Conservation (phyloP, 805 yeast genomes). For the Metschnikowia continentalis region DNA sequence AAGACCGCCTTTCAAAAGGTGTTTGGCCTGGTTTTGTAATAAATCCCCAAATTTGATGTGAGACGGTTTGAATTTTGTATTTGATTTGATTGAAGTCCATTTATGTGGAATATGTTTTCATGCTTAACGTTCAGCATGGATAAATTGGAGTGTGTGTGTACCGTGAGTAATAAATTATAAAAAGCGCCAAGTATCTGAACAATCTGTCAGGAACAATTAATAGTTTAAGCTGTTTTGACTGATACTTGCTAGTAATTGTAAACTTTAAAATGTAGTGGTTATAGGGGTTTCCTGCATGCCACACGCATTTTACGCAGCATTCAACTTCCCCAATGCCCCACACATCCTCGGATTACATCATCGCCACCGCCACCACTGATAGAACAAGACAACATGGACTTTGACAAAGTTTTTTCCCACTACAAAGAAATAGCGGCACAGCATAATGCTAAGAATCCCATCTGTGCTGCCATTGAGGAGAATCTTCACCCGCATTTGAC, state of each 20-base stretch:
- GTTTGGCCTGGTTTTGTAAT: slow-evolving; percentile 8
- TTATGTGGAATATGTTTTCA: too few species aligned
- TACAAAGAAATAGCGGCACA: background rate
- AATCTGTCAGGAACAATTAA: too few species aligned
- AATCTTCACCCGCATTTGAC: slow-evolving; percentile 33
- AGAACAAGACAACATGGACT: background rate
- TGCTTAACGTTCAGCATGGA: too few species aligned
- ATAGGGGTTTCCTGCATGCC: background rate
- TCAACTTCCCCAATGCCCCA: background rate
- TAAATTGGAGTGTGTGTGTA: too few species aligned
- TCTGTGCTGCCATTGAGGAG: slow-evolving; percentile 21
- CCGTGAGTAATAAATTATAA: too few species aligned
- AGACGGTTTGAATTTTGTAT: background rate
- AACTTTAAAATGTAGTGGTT: background rate
- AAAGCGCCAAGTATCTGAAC: too few species aligned
- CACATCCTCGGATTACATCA: background rate
- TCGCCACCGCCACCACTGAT: background rate
- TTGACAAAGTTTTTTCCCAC: background rate
- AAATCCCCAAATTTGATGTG: background rate
- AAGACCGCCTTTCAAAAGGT: slow-evolving; percentile 16
- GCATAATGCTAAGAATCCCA: slow-evolving; percentile 8
- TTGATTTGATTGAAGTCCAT: background rate
- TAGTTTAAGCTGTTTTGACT: too few species aligned
- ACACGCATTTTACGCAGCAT: background rate
- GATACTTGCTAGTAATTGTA: background rate